These are phyloP conservation scores for Penicillium salamii DNA, from an alignment of 495 filamentous ascomycete species.

Conservation along the genomic window DNA sequence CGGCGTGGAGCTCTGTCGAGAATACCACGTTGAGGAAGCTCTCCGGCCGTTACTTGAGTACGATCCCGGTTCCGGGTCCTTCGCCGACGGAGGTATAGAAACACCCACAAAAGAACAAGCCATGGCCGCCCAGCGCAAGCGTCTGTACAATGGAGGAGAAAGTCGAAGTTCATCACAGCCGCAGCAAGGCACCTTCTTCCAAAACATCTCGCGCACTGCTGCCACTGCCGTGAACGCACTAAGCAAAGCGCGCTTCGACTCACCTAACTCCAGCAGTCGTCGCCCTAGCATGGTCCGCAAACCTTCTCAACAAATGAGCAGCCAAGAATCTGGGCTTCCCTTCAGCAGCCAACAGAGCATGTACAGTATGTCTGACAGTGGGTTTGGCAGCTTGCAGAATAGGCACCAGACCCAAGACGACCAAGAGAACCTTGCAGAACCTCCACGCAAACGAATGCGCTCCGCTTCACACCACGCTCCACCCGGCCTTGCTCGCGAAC, in stretches of 20 bases:
- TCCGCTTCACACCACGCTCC: slow-evolving; percentile 49
- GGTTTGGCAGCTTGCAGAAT: slow-evolving; percentile 54
- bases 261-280: slow-evolving; percentile 56
- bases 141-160: slow-evolving; percentile 74
- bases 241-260: slow-evolving; percentile 92
- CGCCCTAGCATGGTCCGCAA: slow-evolving; percentile 49
- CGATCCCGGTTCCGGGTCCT: slow-evolving; percentile 68
- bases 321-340: slow-evolving; percentile 58
- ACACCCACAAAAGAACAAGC: slow-evolving; percentile 99
- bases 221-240: slow-evolving; percentile 91
- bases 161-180: slow-evolving; percentile 62
- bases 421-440: slow-evolving; percentile 63
- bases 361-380: slow-evolving; percentile 62
- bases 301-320: slow-evolving; percentile 60
- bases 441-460: slow-evolving; percentile 78
- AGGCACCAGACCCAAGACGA: slow-evolving; percentile 46
- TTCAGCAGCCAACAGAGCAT: slow-evolving; percentile 67
- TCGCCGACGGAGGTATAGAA: slow-evolving; percentile 62
- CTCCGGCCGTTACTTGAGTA: slow-evolving; percentile 83
- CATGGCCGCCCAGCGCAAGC: slow-evolving; percentile 94
- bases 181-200: slow-evolving; percentile 82
- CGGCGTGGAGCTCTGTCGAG: slow-evolving; percentile 85
- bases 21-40: slow-evolving; percentile 90
- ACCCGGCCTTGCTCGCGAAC: slow-evolving; percentile 34
- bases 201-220: slow-evolving; percentile 89